Evolutionary conservation across 2,329 filamentous ascomycete species (phyloP).

Genomic region (Calonectria fujianensis): DNA sequence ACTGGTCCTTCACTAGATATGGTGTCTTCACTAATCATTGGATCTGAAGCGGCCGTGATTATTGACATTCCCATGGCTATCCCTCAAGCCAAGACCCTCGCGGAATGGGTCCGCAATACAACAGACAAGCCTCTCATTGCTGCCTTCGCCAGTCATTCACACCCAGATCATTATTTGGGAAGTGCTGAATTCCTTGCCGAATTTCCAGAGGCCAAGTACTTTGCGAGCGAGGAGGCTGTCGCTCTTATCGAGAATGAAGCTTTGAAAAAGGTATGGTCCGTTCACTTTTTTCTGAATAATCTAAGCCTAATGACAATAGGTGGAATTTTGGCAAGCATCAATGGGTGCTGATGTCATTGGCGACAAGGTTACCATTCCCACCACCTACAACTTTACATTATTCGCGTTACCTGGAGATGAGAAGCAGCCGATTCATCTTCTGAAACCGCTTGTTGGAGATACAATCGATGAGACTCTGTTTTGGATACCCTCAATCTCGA

Average conservation of each 20-base stretch:
- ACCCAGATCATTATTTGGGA: slow-evolving; percentile 43
- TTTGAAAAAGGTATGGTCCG: slow-evolving; percentile 29
- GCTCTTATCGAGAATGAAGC: slow-evolving; percentile 37
- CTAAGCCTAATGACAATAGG: not conserved
- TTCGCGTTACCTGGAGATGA: slow-evolving; percentile 42
- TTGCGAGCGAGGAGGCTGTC: slow-evolving; percentile 35
- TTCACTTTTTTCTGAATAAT: not conserved
- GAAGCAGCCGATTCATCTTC: slow-evolving; percentile 32
- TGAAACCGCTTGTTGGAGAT: slow-evolving; percentile 40
- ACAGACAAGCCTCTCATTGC: slow-evolving; percentile 44
- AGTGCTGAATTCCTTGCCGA: slow-evolving; percentile 31
- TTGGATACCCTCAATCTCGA: slow-evolving; percentile 41
- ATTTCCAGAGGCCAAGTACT: slow-evolving; percentile 40
- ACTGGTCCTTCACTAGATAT: slow-evolving; percentile 35
- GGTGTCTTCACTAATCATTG: slow-evolving; percentile 43
- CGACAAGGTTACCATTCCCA: slow-evolving; percentile 28
- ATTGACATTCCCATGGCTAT: slow-evolving; percentile 38
- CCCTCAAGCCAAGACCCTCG: slow-evolving; percentile 36
- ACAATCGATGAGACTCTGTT: slow-evolving; percentile 43
- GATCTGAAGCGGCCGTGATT: slow-evolving; percentile 41
- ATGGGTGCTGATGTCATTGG: slow-evolving; percentile 30
- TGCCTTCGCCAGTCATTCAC: slow-evolving; percentile 41
- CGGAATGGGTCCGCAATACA: slow-evolving; percentile 37
- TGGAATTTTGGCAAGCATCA: slow-evolving; percentile 18
- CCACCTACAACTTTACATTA: slow-evolving; percentile 40